Evolutionary conservation across 202 grass and related monocot species (phyloP), one percentile per base, ranked within the genome.

Genomic region (Sporobolus alterniflorus): DNA sequence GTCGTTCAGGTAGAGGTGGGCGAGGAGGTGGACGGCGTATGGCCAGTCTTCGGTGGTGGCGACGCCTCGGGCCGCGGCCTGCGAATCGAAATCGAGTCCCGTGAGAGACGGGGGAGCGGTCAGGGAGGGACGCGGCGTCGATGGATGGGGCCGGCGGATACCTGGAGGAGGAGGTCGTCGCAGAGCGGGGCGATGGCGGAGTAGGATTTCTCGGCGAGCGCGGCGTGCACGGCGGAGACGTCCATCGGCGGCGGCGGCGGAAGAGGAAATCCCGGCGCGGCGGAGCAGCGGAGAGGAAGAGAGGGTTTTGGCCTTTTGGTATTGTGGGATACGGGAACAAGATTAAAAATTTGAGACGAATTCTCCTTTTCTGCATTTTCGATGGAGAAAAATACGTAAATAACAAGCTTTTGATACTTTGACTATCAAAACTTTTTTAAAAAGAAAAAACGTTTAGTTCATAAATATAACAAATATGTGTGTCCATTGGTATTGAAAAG

Each of bases 1-100:
- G 84, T 96, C 97, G 50, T 92, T 85, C 56, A 89, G 32, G 72
- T 82, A 94, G 83, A 99, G 77, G 46, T 99, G 97, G 20, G 81
- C 88, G 17, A 96, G 88, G 49, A 96, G 91, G 85, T 99, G 97
- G 71, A 99, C 81, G 2, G 89, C 75, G 89, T 91, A 99, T 21
- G 97, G 97, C 97, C 97, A 99, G 22, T 88, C 91, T 14, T 96
- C 97, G 30, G 84, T 80, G 30, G 84, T 80, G 54, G 71, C 26
- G 62, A 69, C 75, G 42, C 97, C 89, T 42, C 44, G 85, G 75
- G 91, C 87, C 42, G 86, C 83, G 7, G 79, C 86, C 95, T 93
- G 88, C 71, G 41, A 34, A 10, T 25, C 18, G 30, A 29, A 29
- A 22, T 40, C 17, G 61, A 12, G 31, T 33, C 63, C 41, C 4